Percentiles rank a stretch among this genome's conserved stretches.
These are phyloP conservation scores for Coix lacrymajobi DNA, from an alignment of 176 grass and related monocot genomes.

Conservation along the genomic window DNA sequence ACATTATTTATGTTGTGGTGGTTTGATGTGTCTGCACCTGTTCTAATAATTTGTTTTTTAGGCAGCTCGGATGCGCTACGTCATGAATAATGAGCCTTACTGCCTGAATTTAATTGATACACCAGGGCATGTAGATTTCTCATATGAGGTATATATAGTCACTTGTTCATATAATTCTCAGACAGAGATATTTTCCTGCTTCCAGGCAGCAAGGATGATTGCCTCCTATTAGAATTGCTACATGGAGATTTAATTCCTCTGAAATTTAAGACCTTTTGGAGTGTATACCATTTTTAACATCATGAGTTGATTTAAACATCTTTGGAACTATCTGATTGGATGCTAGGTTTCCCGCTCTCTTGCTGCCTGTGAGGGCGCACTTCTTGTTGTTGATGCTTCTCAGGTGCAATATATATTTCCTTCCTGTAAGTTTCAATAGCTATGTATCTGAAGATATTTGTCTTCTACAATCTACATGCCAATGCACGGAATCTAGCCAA, in stretches of 20 bases:
- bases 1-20: not conserved
- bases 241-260: not conserved
- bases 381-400: slow-evolving; percentile 96
- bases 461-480: slow-evolving; percentile 2
- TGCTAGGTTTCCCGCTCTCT: slow-evolving; percentile 95
- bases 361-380: slow-evolving; percentile 95
- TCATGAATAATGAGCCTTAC: slow-evolving; percentile 70
- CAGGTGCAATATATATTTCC: slow-evolving; percentile 83
- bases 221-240: not conserved
- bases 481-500: slow-evolving; percentile 10
- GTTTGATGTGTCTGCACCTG: not conserved
- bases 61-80: slow-evolving; percentile 94
- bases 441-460: slow-evolving; percentile 20
- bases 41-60: slow-evolving; percentile 44
- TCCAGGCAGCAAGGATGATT: not conserved
- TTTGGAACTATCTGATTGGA: slow-evolving; percentile 19
- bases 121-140: slow-evolving; percentile 93
- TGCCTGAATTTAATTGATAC: slow-evolving; percentile 96
- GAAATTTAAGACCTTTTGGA: not conserved
- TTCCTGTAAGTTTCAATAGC: slow-evolving; percentile 57
- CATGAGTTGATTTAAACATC: slow-evolving; percentile 25
- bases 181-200: not conserved
- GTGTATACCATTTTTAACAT: not conserved
- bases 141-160: slow-evolving; percentile 72
- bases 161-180: not conserved